Conservation (phyloP, 305 asterid species). For the Solanum chacoense region DNA sequence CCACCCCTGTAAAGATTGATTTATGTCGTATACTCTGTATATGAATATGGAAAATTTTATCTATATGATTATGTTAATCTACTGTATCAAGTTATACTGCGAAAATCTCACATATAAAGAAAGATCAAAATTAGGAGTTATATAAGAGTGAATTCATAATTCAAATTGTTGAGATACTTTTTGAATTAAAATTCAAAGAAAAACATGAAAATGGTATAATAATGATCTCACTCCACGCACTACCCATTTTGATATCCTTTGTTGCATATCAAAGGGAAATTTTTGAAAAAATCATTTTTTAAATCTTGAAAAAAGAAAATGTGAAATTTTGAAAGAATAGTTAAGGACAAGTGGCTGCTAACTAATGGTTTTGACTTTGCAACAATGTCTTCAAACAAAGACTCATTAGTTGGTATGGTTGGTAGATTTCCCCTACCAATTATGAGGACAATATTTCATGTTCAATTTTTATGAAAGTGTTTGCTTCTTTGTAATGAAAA, state of each 20-base stretch:
- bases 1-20: background rate
- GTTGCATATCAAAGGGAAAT: background rate
- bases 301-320: background rate
- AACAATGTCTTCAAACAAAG: constrained; percentile 14
- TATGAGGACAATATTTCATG: constrained; percentile 11
- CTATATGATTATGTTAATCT: background rate
- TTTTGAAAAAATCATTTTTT: background rate
- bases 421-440: constrained; percentile 64
- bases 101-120: background rate
- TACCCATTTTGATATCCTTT: background rate
- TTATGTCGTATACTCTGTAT: background rate
- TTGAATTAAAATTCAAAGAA: no score
- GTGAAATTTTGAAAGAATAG: background rate
- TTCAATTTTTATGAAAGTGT: background rate
- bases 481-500: background rate
- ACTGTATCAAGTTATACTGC: background rate
- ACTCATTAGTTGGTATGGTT: constrained; percentile 58
- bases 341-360: constrained; percentile 29
- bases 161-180: no score
- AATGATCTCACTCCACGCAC: background rate
- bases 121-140: background rate
- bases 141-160: background rate
- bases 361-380: constrained; percentile 42
- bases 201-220: no score
- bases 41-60: background rate